A percentile compares a stretch with the other conserved stretches of the same genome.
Evolutionary conservation across 2,329 filamentous ascomycete species (phyloP).

Genomic region (Ceratocystis colombiana): DNA sequence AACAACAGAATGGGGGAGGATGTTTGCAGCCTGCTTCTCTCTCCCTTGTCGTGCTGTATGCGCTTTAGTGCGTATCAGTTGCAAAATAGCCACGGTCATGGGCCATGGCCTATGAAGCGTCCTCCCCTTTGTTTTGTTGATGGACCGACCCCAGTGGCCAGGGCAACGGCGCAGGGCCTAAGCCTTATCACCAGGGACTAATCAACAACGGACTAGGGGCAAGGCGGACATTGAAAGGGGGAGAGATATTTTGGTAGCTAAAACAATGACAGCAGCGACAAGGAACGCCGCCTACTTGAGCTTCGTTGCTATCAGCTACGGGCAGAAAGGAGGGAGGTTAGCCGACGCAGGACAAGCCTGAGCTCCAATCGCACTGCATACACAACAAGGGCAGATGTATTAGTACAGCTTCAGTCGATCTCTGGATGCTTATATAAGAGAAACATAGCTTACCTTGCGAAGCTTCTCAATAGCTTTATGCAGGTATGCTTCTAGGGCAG

Average conservation of each 20-base stretch:
- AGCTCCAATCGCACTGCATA: too few species aligned
- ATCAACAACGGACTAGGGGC: neutral
- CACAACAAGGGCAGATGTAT: too few species aligned
- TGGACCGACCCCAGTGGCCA: slow-evolving; percentile 29
- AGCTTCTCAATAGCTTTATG: slow-evolving; percentile 1
- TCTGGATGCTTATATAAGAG: too few species aligned
- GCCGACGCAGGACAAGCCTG: too few species aligned
- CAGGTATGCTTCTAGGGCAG: neutral
- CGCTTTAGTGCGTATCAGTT: neutral
- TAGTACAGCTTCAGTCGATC: too few species aligned
- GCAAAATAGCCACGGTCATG: neutral
- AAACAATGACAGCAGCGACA: too few species aligned
- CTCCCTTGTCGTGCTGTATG: too few species aligned
- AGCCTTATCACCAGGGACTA: neutral
- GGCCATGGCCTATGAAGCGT: neutral
- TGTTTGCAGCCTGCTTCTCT: too few species aligned
- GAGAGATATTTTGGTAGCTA: neutral
- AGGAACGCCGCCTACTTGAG: too few species aligned
- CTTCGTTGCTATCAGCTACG: too few species aligned
- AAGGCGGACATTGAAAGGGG: neutral
- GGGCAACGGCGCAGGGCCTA: neutral
- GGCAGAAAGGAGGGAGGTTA: too few species aligned
- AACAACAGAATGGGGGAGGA: too few species aligned
- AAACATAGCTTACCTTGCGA: neutral
- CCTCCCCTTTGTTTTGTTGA: slow-evolving; percentile 20